Percentiles rank a stretch among this genome's conserved stretches.
These are phyloP conservation scores for Pleurotus pulmonarius DNA, from an alignment of 768 basidiomycete genomes.

Conservation along the genomic window DNA sequence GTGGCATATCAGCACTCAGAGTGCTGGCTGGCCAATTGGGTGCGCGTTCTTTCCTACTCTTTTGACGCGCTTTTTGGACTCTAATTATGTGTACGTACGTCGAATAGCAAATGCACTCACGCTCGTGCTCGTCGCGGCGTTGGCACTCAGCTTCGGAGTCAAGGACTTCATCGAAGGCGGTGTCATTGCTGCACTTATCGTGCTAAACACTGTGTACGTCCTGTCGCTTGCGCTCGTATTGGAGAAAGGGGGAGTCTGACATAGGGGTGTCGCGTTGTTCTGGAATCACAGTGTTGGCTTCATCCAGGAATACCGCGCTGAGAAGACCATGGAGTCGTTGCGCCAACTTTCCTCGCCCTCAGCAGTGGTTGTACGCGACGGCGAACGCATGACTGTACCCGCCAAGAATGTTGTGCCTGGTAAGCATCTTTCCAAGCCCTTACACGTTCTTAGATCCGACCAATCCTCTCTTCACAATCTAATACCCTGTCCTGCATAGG, in stretches of 20 bases:
- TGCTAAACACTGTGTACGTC: slow-evolving; percentile 36
- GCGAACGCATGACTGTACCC: slow-evolving; percentile 35
- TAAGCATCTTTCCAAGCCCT: slow-evolving; percentile 6
- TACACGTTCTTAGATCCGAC: background rate
- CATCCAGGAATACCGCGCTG: slow-evolving; percentile 43
- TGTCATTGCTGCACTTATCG: slow-evolving; percentile 14
- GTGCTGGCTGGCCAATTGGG: slow-evolving; percentile 33
- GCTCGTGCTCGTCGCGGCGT: slow-evolving; percentile 18
- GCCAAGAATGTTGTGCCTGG: slow-evolving; percentile 40
- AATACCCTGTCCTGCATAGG: slow-evolving; percentile 15
- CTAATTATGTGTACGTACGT: background rate
- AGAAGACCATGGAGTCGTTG: slow-evolving; percentile 49
- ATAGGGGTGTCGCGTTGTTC: background rate
- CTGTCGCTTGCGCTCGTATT: background rate
- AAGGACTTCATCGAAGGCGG: slow-evolving; percentile 7
- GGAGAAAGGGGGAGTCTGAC: background rate
- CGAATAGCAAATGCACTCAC: slow-evolving; percentile 36
- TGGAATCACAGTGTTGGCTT: slow-evolving; percentile 31
- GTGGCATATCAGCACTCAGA: slow-evolving; percentile 28
- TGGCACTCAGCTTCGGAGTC: slow-evolving; percentile 7
- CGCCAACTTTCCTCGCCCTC: slow-evolving; percentile 44
- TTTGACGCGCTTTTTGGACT: background rate
- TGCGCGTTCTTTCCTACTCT: slow-evolving; percentile 11
- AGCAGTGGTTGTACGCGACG: slow-evolving; percentile 39
- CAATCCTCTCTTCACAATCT: too few relatives aligned